Base-by-base conservation (phyloP, 1,284 basidiomycete species). In the Ustilago hordei region DNA sequence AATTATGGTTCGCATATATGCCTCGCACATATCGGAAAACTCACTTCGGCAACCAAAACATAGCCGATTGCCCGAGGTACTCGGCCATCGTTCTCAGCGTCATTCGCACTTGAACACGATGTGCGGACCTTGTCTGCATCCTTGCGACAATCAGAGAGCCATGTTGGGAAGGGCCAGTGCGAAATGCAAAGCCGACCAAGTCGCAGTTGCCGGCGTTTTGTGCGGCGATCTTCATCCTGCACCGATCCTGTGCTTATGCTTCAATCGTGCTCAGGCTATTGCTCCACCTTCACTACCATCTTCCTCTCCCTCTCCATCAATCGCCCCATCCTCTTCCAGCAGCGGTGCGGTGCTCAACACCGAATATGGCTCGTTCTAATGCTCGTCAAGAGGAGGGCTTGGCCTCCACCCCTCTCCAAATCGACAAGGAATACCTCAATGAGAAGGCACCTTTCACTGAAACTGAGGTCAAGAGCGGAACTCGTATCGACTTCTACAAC, bases 401-500 rank as follows among this genome's bases (percentile, higher is more conserved):
- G 43, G 60, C 64, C 28, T 47, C 60, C 48, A 36, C 52, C 8
- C 69, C 69, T 35, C 59, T 62, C 41, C 59, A 54, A 36, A 47
- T 55, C 19, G 55, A 70, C 38, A 43, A 34, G 31, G 53, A 57
- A 17, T 50, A 39, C n/a, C n/a, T 32, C 5, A 28, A 0, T 53
- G 58, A 64, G 23, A 57, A 60, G 58, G 38, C 39, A 28, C 23
- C 38, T 8, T 0, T n/a, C 8, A 15, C n/a, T 36, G 15, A 34
- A 32, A 4, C 36, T 23, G 9, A 41, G 23, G 5, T 8, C 55
- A 34, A 31, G 39, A n/a, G 13, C n/a, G 43, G 43, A 4, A 45
- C n/a, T 19, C 43, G 11, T 19, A 11, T 19, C n/a, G 5, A n/a
- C 19, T 15, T 41, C 4, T 17, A 23, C 9, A 48, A 8, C 8